phyloP scores from a whole-genome alignment of 2,329 filamentous ascomycete species.

The Cladosporium sp. region DNA sequence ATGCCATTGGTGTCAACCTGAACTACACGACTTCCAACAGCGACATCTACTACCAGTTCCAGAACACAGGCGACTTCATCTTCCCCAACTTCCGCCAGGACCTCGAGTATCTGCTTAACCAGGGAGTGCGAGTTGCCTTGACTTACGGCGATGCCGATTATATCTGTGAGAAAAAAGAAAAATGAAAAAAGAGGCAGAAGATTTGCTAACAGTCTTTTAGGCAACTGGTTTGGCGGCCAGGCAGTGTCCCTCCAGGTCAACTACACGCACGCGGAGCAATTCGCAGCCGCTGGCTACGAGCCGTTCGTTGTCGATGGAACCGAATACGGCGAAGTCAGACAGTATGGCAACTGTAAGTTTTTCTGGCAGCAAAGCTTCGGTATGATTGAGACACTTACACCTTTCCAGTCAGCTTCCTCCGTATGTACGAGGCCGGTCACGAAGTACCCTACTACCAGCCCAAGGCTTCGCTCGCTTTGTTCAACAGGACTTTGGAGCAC shows the following conservation, averaged over 20 bases:
- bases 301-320: conserved; percentile 42
- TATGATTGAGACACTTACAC: background rate
- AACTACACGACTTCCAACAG: conserved; percentile 56
- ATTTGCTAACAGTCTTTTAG: background rate
- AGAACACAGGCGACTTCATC: conserved; percentile 61
- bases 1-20: conserved; percentile 58
- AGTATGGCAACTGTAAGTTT: conserved; percentile 33
- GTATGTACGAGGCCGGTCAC: conserved; percentile 44
- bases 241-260: conserved; percentile 41
- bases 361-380: background rate
- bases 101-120: conserved; percentile 45
- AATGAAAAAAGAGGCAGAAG: background rate
- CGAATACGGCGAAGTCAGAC: conserved; percentile 45
- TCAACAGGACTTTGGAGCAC: conserved; percentile 37
- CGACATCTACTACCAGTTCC: conserved; percentile 57
- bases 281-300: conserved; percentile 35
- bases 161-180: conserved; percentile 32
- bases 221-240: conserved; percentile 46
- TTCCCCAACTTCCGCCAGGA: conserved; percentile 59
- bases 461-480: conserved; percentile 37
- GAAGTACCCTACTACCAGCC: conserved; percentile 47
- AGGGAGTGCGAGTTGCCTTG: conserved; percentile 43
- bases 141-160: conserved; percentile 45
- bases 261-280: conserved; percentile 40
- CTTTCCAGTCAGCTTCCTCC: conserved; percentile 30